These are phyloP conservation scores for Fusarium nematophilum DNA, from an alignment of 2,329 filamentous ascomycete species.

Conservation along the genomic window DNA sequence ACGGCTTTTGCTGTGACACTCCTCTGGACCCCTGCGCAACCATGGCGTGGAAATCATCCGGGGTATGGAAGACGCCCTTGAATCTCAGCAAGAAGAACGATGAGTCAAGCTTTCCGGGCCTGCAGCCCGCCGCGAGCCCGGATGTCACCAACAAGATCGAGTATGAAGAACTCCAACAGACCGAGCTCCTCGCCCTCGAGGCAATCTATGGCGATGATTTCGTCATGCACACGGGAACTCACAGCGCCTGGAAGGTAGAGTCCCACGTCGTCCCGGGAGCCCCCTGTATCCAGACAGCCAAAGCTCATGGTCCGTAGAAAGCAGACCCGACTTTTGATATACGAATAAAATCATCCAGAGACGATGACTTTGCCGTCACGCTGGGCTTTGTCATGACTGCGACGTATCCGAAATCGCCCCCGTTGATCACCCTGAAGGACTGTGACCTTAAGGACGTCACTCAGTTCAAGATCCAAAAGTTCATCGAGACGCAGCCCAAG, in stretches of 20 bases:
- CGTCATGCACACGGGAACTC: slow-evolving; percentile 75
- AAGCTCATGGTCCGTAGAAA: slow-evolving; percentile 64
- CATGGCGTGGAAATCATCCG: slow-evolving; percentile 65
- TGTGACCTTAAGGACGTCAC: slow-evolving; percentile 76
- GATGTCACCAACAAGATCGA: slow-evolving; percentile 63
- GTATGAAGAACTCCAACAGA: slow-evolving; percentile 86
- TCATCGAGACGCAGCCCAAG: slow-evolving; percentile 68
- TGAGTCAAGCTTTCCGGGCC: slow-evolving; percentile 64
- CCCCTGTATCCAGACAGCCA: slow-evolving; percentile 22
- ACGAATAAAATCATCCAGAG: slow-evolving; percentile 77
- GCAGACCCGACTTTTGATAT: slow-evolving; percentile 87
- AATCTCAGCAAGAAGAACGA: slow-evolving; percentile 55
- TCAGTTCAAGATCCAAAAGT: slow-evolving; percentile 75
- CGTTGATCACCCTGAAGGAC: slow-evolving; percentile 76
- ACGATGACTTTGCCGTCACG: slow-evolving; percentile 76
- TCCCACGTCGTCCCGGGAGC: slow-evolving; percentile 26
- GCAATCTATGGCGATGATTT: slow-evolving; percentile 94
- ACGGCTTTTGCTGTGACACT: slow-evolving; percentile 66
- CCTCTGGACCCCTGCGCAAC: slow-evolving; percentile 48
- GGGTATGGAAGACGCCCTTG: slow-evolving; percentile 61
- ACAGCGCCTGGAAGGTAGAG: slow-evolving; percentile 85
- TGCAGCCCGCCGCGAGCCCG: slow-evolving; percentile 55
- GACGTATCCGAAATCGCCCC: slow-evolving; percentile 89
- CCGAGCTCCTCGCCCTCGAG: slow-evolving; percentile 86
- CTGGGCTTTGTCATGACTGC: slow-evolving; percentile 86